Conservation (phyloP, 768 basidiomycete genomes). For the Pisolithus tinctorius region DNA sequence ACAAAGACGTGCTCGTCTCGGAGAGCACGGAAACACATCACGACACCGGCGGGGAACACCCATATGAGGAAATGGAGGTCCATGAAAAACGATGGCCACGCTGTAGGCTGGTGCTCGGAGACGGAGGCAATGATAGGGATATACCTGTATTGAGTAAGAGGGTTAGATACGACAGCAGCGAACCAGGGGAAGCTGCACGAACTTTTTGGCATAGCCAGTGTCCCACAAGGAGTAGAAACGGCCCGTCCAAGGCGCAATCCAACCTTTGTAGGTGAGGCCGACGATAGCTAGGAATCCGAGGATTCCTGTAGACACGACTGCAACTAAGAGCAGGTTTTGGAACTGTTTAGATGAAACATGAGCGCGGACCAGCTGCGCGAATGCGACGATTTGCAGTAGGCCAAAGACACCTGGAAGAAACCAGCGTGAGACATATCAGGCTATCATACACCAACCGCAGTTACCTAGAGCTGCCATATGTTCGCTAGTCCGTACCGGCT, state of each 20-base stretch:
- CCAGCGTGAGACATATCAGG: conserved; percentile 4
- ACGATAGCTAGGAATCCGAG: conserved; percentile 70
- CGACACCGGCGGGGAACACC: conserved; percentile 94
- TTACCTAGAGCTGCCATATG: conserved; percentile 96
- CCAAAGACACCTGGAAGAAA: conserved; percentile 77
- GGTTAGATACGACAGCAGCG: not conserved
- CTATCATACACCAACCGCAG: not conserved
- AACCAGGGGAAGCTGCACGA: conserved; percentile 15
- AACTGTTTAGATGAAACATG: conserved; percentile 92
- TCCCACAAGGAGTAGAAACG: conserved; percentile 99
- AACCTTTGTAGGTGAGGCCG: conserved; percentile 83
- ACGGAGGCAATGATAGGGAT: conserved; percentile 99
- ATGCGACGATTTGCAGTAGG: conserved; percentile 91
- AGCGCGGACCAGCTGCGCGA: conserved; percentile 80
- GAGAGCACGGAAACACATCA: conserved; percentile 88
- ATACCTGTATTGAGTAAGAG: conserved; percentile 43
- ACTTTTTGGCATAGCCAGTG: conserved; percentile 98
- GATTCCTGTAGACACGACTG: conserved; percentile 62
- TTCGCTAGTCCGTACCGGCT: conserved; percentile 95
- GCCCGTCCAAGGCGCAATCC: conserved; percentile 99
- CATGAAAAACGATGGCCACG: conserved; percentile 99
- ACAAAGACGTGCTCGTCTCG: conserved; percentile 98
- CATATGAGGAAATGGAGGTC: conserved; percentile 97
- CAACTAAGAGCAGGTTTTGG: conserved; percentile 66
- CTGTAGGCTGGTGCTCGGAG: conserved; percentile 98